Evolutionary conservation across 768 basidiomycete species (phyloP).

Genomic region (Trametes gibbosa): DNA sequence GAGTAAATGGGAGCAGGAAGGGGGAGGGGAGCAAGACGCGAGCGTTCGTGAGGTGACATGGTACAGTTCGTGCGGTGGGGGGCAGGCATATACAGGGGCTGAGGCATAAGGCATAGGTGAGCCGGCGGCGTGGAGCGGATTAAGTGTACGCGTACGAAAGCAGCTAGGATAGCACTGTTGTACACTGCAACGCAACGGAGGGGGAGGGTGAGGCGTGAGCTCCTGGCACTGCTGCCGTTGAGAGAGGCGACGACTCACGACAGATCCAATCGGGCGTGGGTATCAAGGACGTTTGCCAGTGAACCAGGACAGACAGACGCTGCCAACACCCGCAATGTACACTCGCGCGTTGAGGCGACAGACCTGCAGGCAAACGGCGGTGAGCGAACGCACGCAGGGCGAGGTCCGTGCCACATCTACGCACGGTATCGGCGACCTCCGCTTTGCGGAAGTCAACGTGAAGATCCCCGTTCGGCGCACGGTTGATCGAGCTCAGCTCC

Average conservation of each 20-base stretch:
- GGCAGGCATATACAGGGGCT: slow-evolving; percentile 13
- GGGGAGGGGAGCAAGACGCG: slow-evolving; percentile 1
- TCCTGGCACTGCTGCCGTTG: neutral
- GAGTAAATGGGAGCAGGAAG: neutral
- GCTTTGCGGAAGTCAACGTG: slow-evolving; percentile 70
- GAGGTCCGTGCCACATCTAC: slow-evolving; percentile 24
- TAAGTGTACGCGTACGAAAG: slow-evolving; percentile 18
- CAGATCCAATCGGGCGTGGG: slow-evolving; percentile 10
- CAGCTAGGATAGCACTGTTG: slow-evolving; percentile 22
- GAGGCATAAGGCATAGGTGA: slow-evolving; percentile 12
- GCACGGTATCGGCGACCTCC: slow-evolving; percentile 78
- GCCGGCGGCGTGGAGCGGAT: slow-evolving; percentile 12
- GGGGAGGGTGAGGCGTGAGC: neutral
- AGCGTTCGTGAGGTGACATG: neutral
- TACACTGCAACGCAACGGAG: slow-evolving; percentile 8
- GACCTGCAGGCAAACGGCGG: slow-evolving; percentile 43
- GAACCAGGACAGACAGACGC: slow-evolving; percentile 75
- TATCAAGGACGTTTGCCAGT: slow-evolving; percentile 47
- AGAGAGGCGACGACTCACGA: slow-evolving; percentile 1
- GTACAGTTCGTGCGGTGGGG: slow-evolving; percentile 1
- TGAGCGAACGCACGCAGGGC: neutral
- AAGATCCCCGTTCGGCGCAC: slow-evolving; percentile 77
- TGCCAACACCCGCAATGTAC: slow-evolving; percentile 70
- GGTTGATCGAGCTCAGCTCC: slow-evolving; percentile 66
- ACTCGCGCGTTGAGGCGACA: slow-evolving; percentile 78